These are phyloP conservation scores for Malassezia psittaci DNA, from an alignment of 1,284 basidiomycete genomes.

Conservation along the genomic window DNA sequence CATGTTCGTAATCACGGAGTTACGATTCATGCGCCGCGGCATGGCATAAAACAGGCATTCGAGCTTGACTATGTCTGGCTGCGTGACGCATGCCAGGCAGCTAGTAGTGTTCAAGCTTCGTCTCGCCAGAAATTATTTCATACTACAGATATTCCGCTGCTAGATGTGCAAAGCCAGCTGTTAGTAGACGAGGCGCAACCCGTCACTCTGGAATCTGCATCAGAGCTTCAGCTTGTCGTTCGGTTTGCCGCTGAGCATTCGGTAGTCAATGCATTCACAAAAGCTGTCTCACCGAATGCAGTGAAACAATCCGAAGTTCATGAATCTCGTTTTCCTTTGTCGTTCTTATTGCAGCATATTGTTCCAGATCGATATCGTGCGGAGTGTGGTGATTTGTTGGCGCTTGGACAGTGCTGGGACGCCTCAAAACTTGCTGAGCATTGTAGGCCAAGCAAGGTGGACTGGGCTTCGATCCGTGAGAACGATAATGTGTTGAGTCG, in stretches of 20 bases:
- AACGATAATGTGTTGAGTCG: constrained; percentile 40
- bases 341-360: constrained; percentile 50
- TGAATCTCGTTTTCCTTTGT: constrained; percentile 48
- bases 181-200: constrained; percentile 48
- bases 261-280: constrained; percentile 35
- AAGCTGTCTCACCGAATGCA: constrained; percentile 10
- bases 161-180: constrained; percentile 44
- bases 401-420: constrained; percentile 31
- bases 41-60: constrained; percentile 22
- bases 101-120: constrained; percentile 60
- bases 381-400: constrained; percentile 36
- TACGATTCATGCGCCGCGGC: constrained; percentile 43
- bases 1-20: constrained; percentile 16
- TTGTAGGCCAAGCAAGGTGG: neutral
- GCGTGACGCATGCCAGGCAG: constrained; percentile 56
- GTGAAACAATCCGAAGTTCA: constrained; percentile 17
- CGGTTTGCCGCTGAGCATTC: constrained; percentile 22
- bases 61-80: constrained; percentile 49
- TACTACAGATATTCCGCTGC: constrained; percentile 53
- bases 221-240: constrained; percentile 19
- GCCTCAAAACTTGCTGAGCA: neutral
- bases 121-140: constrained; percentile 66
- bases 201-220: constrained; percentile 9
- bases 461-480: neutral
- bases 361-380: constrained; percentile 46